Conservation (phyloP, 1,139 yeast species). For the Blastobotrys illinoisensis region DNA sequence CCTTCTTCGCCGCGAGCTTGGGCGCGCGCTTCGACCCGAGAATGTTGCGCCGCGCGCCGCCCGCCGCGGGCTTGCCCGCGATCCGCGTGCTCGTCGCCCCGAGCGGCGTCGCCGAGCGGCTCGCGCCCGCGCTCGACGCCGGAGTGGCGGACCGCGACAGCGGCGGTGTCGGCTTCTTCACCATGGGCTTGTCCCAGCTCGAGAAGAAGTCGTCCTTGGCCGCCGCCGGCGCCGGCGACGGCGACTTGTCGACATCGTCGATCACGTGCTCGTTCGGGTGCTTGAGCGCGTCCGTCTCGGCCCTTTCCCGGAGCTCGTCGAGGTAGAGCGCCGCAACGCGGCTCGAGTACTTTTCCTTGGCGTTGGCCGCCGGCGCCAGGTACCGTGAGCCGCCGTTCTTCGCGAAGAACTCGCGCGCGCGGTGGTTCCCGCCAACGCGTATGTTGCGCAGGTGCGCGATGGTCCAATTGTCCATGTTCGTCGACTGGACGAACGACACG, state of each 20-base stretch:
- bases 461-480: constrained; percentile 91
- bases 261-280: constrained; percentile 61
- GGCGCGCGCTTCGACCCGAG: constrained; percentile 31
- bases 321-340: constrained; percentile 73
- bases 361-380: constrained; percentile 52
- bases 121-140: constrained; percentile 30
- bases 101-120: constrained; percentile 18
- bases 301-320: constrained; percentile 67
- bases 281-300: constrained; percentile 57
- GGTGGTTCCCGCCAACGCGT: constrained; percentile 88
- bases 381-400: constrained; percentile 80
- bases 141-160: constrained; percentile 43
- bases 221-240: constrained; percentile 27
- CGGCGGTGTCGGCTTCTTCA: constrained; percentile 46
- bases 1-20: constrained; percentile 38
- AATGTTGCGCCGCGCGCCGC: constrained; percentile 23
- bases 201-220: constrained; percentile 80
- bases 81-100: constrained; percentile 21
- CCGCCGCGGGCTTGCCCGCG: constrained; percentile 23
- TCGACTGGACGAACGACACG: constrained; percentile 88
- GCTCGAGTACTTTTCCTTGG: constrained; percentile 74
- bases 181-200: constrained; percentile 77
- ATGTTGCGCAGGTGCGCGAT: constrained; percentile 81
- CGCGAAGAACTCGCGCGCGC: constrained; percentile 73
- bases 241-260: constrained; percentile 28